phyloP scores from a whole-genome alignment of 495 filamentous ascomycete species.

The Pseudevernia furfuracea region DNA sequence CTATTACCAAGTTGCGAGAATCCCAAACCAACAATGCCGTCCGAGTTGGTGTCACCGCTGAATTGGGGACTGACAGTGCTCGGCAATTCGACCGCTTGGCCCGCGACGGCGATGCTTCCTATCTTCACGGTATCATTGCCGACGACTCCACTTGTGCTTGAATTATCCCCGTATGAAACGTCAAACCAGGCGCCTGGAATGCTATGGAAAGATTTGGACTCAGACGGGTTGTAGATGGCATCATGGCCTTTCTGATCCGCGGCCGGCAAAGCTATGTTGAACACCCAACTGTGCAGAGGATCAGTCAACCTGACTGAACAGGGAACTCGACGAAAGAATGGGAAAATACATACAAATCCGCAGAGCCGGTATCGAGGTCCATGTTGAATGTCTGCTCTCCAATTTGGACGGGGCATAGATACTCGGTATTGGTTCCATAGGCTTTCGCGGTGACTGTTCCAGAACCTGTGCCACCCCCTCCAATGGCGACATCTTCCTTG shows the following conservation, averaged over 20 bases:
- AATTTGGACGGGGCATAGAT: slow-evolving; percentile 61
- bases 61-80: slow-evolving; percentile 58
- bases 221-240: slow-evolving; percentile 52
- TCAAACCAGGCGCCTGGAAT: slow-evolving; percentile 48
- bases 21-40: slow-evolving; percentile 72
- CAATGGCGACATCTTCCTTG: slow-evolving; percentile 18
- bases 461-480: slow-evolving; percentile 29
- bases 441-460: slow-evolving; percentile 54
- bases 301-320: not conserved
- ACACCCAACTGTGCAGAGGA: slow-evolving; percentile 54
- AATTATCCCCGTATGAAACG: slow-evolving; percentile 69
- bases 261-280: slow-evolving; percentile 55
- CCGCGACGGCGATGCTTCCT: slow-evolving; percentile 57
- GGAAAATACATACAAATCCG: slow-evolving; percentile 61
- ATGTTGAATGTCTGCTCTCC: slow-evolving; percentile 67
- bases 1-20: slow-evolving; percentile 63
- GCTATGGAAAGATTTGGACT: slow-evolving; percentile 48
- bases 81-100: slow-evolving; percentile 67
- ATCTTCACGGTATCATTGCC: slow-evolving; percentile 67
- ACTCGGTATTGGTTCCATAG: slow-evolving; percentile 57
- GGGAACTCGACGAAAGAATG: not conserved
- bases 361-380: slow-evolving; percentile 77
- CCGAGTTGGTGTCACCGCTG: slow-evolving; percentile 50
- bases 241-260: slow-evolving; percentile 40
- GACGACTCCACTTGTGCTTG: slow-evolving; percentile 57